A percentile compares a stretch with the other conserved stretches of the same genome.
phyloP scores from a whole-genome alignment of 2,329 filamentous ascomycete genomes.

The Fusarium drepaniforme region DNA sequence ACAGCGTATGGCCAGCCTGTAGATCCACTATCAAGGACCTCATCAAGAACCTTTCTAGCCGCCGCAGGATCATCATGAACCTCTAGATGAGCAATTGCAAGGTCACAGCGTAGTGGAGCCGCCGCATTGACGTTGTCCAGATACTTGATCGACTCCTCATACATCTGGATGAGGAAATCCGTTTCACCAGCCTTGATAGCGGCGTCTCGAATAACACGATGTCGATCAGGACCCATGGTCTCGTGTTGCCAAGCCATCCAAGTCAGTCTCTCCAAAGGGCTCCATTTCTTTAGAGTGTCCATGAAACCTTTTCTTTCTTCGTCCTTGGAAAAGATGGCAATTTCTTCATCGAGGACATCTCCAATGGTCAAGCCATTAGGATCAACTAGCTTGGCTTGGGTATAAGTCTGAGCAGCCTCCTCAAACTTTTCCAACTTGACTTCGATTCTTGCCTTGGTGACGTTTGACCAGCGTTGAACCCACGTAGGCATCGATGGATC shows the following conservation, averaged over 20 bases:
- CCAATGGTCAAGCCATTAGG: slow-evolving; percentile 33
- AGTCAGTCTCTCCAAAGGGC: slow-evolving; percentile 40
- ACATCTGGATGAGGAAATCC: slow-evolving; percentile 37
- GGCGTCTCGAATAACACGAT: slow-evolving; percentile 20
- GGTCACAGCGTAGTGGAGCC: slow-evolving; percentile 39
- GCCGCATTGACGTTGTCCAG: slow-evolving; percentile 44
- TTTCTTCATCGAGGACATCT: slow-evolving; percentile 35
- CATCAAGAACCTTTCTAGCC: slow-evolving; percentile 34
- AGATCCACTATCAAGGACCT: slow-evolving; percentile 39
- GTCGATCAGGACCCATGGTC: slow-evolving; percentile 12
- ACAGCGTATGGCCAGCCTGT: slow-evolving; percentile 38
- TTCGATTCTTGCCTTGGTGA: slow-evolving; percentile 37
- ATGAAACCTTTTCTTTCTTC: slow-evolving; percentile 27
- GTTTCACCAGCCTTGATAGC: slow-evolving; percentile 31
- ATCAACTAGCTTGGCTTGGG: slow-evolving; percentile 30
- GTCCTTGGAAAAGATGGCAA: slow-evolving; percentile 27
- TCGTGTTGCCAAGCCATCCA: slow-evolving; percentile 43
- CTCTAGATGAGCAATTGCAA: slow-evolving; percentile 30
- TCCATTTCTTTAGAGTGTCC: slow-evolving; percentile 40
- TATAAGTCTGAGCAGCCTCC: slow-evolving; percentile 29
- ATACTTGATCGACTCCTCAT: slow-evolving; percentile 38
- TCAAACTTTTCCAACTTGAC: slow-evolving; percentile 15
- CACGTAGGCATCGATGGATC: slow-evolving; percentile 7
- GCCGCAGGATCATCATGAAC: slow-evolving; percentile 27
- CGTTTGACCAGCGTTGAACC: slow-evolving; percentile 26